A percentile compares a stretch with the other conserved stretches of the same genome.
phyloP scores from a whole-genome alignment of 2,329 filamentous ascomycete genomes.

The Fusarium albosuccineum region DNA sequence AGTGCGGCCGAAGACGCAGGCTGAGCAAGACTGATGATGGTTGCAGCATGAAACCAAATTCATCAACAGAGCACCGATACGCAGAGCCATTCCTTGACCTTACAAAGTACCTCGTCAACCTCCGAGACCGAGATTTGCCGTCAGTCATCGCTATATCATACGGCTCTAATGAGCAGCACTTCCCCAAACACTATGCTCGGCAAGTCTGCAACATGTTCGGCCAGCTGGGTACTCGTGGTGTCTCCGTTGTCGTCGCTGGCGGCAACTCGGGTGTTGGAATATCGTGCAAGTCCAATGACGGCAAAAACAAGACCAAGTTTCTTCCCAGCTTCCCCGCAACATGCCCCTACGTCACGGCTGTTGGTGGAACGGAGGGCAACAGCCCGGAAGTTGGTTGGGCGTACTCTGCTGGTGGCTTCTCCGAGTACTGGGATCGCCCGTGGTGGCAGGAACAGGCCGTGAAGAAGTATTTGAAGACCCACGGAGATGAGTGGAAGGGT shows the following conservation, averaged over 20 bases:
- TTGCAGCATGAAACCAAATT: slow-evolving; percentile 26
- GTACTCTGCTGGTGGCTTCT: slow-evolving; percentile 67
- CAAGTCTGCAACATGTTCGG: slow-evolving; percentile 68
- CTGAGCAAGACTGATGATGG: neutral
- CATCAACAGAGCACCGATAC: slow-evolving; percentile 49
- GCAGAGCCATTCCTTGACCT: slow-evolving; percentile 78
- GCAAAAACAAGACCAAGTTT: slow-evolving; percentile 50
- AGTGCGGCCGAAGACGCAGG: slow-evolving; percentile 21
- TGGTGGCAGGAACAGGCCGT: slow-evolving; percentile 61
- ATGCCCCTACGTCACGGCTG: slow-evolving; percentile 72
- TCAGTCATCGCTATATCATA: slow-evolving; percentile 78
- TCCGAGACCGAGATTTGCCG: slow-evolving; percentile 68
- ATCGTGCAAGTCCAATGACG: slow-evolving; percentile 55
- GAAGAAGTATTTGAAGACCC: slow-evolving; percentile 58
- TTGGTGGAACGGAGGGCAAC: slow-evolving; percentile 68
- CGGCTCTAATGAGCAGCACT: slow-evolving; percentile 75
- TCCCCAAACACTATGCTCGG: slow-evolving; percentile 69
- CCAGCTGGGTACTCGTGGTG: slow-evolving; percentile 74
- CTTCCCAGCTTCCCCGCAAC: slow-evolving; percentile 52
- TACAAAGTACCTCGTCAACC: slow-evolving; percentile 69
- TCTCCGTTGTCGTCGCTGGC: slow-evolving; percentile 74
- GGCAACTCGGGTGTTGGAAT: slow-evolving; percentile 65
- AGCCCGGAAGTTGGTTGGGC: slow-evolving; percentile 66
- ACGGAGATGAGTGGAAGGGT: slow-evolving; percentile 62
- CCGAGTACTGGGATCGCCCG: slow-evolving; percentile 59